Conservation (phyloP, 495 filamentous ascomycete genomes). For the Hypoxylon lienhwacheense region DNA sequence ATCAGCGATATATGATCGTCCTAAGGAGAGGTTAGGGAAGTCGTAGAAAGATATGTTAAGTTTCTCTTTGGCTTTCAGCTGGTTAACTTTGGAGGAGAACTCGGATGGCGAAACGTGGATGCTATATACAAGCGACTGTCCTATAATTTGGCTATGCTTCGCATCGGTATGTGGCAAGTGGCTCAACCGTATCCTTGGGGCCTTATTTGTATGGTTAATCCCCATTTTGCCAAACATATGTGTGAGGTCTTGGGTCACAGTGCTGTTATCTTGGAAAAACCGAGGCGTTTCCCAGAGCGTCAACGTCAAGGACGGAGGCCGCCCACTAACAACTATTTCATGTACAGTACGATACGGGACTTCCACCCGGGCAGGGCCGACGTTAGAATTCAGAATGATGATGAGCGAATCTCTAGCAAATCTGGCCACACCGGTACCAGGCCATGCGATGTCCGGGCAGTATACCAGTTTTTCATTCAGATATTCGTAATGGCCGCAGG, state of each 20-base stretch:
- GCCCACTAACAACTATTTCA: slow-evolving; percentile 21
- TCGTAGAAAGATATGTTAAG: slow-evolving; percentile 34
- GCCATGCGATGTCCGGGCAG: slow-evolving; percentile 47
- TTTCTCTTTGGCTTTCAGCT: slow-evolving; percentile 31
- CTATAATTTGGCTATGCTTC: slow-evolving; percentile 29
- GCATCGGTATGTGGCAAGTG: slow-evolving; percentile 20
- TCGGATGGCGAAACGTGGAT: slow-evolving; percentile 24
- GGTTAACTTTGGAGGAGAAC: slow-evolving; percentile 20
- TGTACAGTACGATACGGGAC: slow-evolving; percentile 34
- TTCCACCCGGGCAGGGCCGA: slow-evolving; percentile 24
- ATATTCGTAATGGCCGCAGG: slow-evolving; percentile 58
- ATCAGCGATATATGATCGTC: slow-evolving; percentile 22
- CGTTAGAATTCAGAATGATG: too few species aligned
- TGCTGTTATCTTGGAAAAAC: slow-evolving; percentile 10
- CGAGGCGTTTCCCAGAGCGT: slow-evolving; percentile 36
- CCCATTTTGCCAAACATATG: slow-evolving; percentile 1
- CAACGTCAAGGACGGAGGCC: slow-evolving; percentile 26
- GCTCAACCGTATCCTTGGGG: slow-evolving; percentile 18
- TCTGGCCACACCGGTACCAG: slow-evolving; percentile 38
- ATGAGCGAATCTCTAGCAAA: slow-evolving; percentile 50
- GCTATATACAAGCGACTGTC: slow-evolving; percentile 36
- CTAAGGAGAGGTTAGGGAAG: neutral
- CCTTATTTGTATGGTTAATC: neutral
- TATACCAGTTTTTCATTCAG: slow-evolving; percentile 45
- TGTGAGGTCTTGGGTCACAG: neutral